phyloP scores from a whole-genome alignment of 2,329 filamentous ascomycete species.

The Aspergillus viridinutans region DNA sequence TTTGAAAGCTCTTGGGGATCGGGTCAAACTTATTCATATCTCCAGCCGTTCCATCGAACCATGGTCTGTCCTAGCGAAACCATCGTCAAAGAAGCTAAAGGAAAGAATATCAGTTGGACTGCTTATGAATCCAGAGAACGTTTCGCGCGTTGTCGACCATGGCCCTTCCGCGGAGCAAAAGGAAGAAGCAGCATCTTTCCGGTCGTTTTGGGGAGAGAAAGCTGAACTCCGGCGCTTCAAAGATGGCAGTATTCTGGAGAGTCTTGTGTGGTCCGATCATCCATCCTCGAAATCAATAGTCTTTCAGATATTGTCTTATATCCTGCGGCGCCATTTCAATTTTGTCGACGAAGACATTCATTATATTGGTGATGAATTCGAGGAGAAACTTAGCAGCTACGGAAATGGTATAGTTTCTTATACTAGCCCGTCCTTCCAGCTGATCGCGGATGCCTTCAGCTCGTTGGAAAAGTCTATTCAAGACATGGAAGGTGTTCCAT shows the following conservation, averaged over 20 bases:
- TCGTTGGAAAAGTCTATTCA: constrained; percentile 73
- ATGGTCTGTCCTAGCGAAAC: constrained; percentile 48
- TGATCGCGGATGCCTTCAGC: constrained; percentile 65
- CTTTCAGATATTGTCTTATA: constrained; percentile 72
- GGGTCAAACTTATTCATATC: constrained; percentile 65
- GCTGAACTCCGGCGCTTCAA: constrained; percentile 91
- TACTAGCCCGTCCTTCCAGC: constrained; percentile 56
- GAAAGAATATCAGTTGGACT: constrained; percentile 59
- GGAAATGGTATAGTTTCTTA: constrained; percentile 41
- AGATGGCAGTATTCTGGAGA: constrained; percentile 90
- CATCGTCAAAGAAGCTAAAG: constrained; percentile 24
- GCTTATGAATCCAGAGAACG: constrained; percentile 67
- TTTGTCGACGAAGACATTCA: constrained; percentile 52
- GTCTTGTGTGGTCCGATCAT: constrained; percentile 74
- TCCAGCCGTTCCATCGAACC: constrained; percentile 35
- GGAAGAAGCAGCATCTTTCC: constrained; percentile 74
- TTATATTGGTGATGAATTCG: constrained; percentile 50
- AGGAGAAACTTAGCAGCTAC: constrained; percentile 29
- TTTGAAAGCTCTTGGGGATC: constrained; percentile 68
- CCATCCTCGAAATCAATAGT: constrained; percentile 61
- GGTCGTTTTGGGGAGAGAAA: constrained; percentile 91
- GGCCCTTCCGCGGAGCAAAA: constrained; percentile 84
- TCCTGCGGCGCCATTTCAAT: constrained; percentile 66
- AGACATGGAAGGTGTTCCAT: constrained; percentile 72
- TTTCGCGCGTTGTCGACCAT: constrained; percentile 74